phyloP scores from a whole-genome alignment of 768 basidiomycete species.

The Albatrellus ellisii region DNA sequence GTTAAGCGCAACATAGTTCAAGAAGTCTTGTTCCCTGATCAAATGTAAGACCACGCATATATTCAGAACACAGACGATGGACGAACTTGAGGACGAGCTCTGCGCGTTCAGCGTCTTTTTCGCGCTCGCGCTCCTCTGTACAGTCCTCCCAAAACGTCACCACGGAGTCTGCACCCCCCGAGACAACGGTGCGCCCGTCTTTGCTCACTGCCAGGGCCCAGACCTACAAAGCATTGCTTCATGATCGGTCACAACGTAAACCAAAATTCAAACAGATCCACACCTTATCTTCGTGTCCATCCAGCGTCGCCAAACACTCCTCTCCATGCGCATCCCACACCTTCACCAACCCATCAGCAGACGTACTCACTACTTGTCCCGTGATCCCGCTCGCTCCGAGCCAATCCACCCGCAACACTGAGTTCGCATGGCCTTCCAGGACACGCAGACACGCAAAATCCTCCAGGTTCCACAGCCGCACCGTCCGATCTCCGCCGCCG shows the following conservation, averaged over 20 bases:
- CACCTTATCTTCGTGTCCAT: slow-evolving; percentile 97
- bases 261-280: slow-evolving; percentile 13
- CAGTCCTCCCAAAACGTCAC: slow-evolving; percentile 96
- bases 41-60: slow-evolving; percentile 2
- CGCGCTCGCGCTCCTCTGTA: slow-evolving; percentile 68
- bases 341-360: slow-evolving; percentile 92
- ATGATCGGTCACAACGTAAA: not conserved
- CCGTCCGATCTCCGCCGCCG: slow-evolving; percentile 90
- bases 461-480: slow-evolving; percentile 89
- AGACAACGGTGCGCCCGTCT: slow-evolving; percentile 78
- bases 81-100: slow-evolving; percentile 73
- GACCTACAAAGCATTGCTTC: slow-evolving; percentile 40
- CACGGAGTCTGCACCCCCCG: slow-evolving; percentile 92
- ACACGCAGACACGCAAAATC: slow-evolving; percentile 92
- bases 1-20: slow-evolving; percentile 75
- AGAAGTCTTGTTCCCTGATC: slow-evolving; percentile 89
- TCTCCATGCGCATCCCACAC: slow-evolving; percentile 89
- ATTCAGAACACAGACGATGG: not conserved
- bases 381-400: slow-evolving; percentile 22
- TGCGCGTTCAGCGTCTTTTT: slow-evolving; percentile 60
- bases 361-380: slow-evolving; percentile 71
- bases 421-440: slow-evolving; percentile 97
- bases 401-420: slow-evolving; percentile 88
- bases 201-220: slow-evolving; percentile 84
- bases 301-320: slow-evolving; percentile 77